Conservation (phyloP, 2,329 filamentous ascomycete species). For the Botrytis byssoidea region DNA sequence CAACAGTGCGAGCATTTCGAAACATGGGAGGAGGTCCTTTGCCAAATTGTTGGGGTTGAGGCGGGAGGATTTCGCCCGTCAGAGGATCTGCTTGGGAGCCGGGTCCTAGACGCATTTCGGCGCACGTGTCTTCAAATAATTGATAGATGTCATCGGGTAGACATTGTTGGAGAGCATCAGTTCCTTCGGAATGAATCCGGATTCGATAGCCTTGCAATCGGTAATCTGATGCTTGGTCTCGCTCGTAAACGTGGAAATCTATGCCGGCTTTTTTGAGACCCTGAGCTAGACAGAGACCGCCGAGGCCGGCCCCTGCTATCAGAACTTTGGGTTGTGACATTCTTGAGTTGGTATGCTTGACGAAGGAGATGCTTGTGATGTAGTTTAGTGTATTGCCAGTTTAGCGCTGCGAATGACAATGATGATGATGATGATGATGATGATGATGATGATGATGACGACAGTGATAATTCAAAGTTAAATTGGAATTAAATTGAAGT, state of each 20-base stretch:
- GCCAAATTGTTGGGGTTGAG: not conserved
- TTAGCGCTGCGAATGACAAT: not conserved
- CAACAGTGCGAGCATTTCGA: not conserved
- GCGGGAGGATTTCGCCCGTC: not conserved
- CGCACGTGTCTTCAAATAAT: constrained; percentile 43
- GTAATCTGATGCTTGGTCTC: constrained; percentile 45
- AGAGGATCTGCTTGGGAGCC: not conserved
- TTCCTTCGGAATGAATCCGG: constrained; percentile 34
- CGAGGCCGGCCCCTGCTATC: constrained; percentile 39
- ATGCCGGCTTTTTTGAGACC: constrained; percentile 31
- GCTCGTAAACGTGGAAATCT: constrained; percentile 57
- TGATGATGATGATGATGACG: not conserved
- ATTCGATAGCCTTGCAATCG: constrained; percentile 42
- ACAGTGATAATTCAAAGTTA: not conserved
- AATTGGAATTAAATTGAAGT: not conserved
- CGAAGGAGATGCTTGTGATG: not conserved
- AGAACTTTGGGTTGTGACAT: constrained; percentile 16
- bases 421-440: not conserved
- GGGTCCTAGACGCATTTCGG: not conserved
- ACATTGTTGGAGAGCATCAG: constrained; percentile 39
- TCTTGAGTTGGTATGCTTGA: not conserved
- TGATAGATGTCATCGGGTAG: constrained; percentile 54
- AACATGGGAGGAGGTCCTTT: not conserved
- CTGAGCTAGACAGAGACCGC: constrained; percentile 38
- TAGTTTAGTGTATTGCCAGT: not conserved